A percentile compares a stretch with the other conserved stretches of the same genome.
Evolutionary conservation across 192 early-diverging fungal species (phyloP).

Genomic region (Coemansia sp.): DNA sequence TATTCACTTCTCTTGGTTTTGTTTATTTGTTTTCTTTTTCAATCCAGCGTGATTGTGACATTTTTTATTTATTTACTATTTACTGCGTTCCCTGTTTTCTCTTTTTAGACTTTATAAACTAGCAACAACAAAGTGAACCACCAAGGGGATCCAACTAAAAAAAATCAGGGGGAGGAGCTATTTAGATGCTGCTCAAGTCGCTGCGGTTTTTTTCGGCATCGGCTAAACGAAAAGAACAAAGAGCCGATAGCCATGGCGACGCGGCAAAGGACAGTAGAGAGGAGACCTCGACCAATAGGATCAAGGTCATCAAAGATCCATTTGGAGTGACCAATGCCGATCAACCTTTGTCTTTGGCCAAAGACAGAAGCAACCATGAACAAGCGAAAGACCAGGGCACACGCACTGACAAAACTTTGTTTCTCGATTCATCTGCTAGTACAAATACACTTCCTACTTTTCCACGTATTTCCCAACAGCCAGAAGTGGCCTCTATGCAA

Average conservation of each 20-base stretch:
- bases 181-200: conserved; percentile 5
- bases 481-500: not conserved
- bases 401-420: not conserved
- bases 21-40: not conserved
- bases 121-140: not conserved
- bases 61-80: conserved; percentile 2
- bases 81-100: not conserved
- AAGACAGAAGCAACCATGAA: not conserved
- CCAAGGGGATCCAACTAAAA: not conserved
- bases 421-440: not conserved
- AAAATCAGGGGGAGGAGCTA: not conserved
- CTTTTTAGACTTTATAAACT: conserved; percentile 5
- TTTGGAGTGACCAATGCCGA: not conserved
- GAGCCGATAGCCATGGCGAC: not conserved
- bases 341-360: not conserved
- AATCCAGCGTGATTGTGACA: not conserved
- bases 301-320: not conserved
- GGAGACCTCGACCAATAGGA: not conserved
- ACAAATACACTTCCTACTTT: not conserved
- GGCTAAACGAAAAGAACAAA: conserved; percentile 1
- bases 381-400: not conserved
- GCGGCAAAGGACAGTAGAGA: not conserved
- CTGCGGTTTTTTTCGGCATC: not conserved
- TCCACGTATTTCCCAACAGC: not conserved
- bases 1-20: not conserved